A percentile compares a stretch with the other conserved stretches of the same genome.
phyloP scores from a whole-genome alignment of 2,329 filamentous ascomycete species.

The Plectosphaerella plurivora region DNA sequence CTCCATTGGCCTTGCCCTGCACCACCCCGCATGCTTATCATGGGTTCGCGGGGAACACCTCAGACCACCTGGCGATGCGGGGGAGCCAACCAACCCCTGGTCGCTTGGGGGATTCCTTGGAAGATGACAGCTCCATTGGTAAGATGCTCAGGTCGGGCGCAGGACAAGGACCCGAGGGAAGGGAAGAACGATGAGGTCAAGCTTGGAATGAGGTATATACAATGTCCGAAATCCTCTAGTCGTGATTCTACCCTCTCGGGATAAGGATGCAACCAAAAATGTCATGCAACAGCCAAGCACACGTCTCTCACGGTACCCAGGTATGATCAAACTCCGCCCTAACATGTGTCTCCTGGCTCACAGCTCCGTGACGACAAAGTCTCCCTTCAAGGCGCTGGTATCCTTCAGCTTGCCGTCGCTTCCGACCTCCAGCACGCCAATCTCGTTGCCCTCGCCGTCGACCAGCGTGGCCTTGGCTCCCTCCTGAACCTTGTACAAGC shows the following conservation, averaged over 20 bases:
- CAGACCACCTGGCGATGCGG: background rate
- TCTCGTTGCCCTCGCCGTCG: conserved; percentile 32
- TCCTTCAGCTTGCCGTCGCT: conserved; percentile 33
- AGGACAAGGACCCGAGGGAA: too few relatives aligned
- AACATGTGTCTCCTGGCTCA: background rate
- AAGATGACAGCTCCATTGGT: too few relatives aligned
- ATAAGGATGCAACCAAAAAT: background rate
- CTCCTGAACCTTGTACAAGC: conserved; percentile 34
- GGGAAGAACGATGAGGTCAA: too few relatives aligned
- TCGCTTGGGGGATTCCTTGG: too few relatives aligned
- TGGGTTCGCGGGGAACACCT: background rate
- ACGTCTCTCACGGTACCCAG: background rate
- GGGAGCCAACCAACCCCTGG: too few relatives aligned
- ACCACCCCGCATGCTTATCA: background rate
- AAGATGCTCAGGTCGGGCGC: too few relatives aligned
- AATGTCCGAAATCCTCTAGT: background rate
- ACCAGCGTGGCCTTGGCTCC: conserved; percentile 38
- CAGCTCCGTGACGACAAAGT: conserved; percentile 8
- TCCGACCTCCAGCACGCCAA: conserved; percentile 35
- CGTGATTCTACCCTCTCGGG: background rate
- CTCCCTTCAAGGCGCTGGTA: conserved; percentile 33
- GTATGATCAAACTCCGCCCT: background rate
- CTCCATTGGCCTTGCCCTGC: background rate
- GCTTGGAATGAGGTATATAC: background rate
- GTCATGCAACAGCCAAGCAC: background rate